Conservation (phyloP, 2,329 filamentous ascomycete species). For the Talaromyces sp. region DNA sequence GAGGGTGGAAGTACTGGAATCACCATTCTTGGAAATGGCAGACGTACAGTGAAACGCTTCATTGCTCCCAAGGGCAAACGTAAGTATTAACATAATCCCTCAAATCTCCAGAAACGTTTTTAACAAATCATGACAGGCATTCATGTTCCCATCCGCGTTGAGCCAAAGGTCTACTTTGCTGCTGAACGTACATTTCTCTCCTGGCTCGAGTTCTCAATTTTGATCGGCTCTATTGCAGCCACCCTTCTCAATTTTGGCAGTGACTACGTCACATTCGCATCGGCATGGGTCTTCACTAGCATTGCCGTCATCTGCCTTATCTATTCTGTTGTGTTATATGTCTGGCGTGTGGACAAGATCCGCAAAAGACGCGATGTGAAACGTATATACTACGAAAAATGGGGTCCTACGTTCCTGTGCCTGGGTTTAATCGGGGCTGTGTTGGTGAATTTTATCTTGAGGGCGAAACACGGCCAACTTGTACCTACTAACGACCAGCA, state of each 20-base stretch:
- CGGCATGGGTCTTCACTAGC: slow-evolving; percentile 75
- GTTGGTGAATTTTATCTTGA: slow-evolving; percentile 73
- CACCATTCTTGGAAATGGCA: slow-evolving; percentile 38
- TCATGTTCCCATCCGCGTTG: slow-evolving; percentile 90
- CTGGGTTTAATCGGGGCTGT: slow-evolving; percentile 70
- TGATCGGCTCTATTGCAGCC: slow-evolving; percentile 82
- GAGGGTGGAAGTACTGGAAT: slow-evolving; percentile 36
- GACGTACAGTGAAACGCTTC: slow-evolving; percentile 53
- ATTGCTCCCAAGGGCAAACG: slow-evolving; percentile 57
- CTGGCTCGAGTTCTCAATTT: slow-evolving; percentile 97
- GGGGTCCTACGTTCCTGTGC: slow-evolving; percentile 78
- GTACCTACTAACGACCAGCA: background rate
- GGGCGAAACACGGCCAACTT: slow-evolving; percentile 55
- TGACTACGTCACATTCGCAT: slow-evolving; percentile 60
- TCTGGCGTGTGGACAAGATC: slow-evolving; percentile 85
- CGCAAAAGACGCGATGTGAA: slow-evolving; percentile 76
- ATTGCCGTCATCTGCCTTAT: slow-evolving; percentile 74
- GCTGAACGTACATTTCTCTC: slow-evolving; percentile 93
- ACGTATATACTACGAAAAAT: slow-evolving; percentile 75
- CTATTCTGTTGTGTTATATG: slow-evolving; percentile 79
- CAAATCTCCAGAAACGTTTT: background rate
- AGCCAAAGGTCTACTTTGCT: slow-evolving; percentile 97
- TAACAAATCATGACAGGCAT: slow-evolving; percentile 57
- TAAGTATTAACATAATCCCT: slow-evolving; percentile 24
- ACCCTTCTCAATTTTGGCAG: slow-evolving; percentile 77